A percentile compares a stretch with the other conserved stretches of the same genome.
Evolutionary conservation across 192 early-diverging fungal species (phyloP).

Genomic region (Neocallimastix lanati): DNA sequence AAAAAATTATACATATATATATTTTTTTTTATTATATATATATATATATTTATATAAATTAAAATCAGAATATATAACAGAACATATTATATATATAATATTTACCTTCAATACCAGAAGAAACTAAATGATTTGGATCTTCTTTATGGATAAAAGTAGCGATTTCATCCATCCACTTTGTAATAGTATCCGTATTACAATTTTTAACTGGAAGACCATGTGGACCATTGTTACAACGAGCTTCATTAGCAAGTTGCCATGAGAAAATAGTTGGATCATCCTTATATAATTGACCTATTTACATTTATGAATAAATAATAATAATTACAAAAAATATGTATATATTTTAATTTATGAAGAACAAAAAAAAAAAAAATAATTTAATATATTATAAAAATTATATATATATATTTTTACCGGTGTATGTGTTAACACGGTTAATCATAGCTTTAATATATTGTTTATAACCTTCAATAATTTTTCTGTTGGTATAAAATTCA

Average conservation of each 20-base stretch:
- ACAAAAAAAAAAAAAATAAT: neutral
- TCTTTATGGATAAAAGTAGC: slow-evolving; percentile 11
- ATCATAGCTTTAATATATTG: neutral
- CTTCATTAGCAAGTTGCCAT: slow-evolving; percentile 8
- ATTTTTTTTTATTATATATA: too few relatives aligned
- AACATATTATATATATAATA: neutral
- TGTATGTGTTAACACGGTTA: neutral
- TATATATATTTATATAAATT: too few relatives aligned
- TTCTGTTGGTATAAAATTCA: neutral
- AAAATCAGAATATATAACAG: too few relatives aligned
- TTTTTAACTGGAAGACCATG: neutral
- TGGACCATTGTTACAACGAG: neutral
- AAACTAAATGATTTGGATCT: slow-evolving; percentile 16
- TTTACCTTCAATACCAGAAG: slow-evolving; percentile 18
- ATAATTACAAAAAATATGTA: too few relatives aligned
- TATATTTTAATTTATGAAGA: too few relatives aligned
- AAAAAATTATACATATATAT: too few relatives aligned
- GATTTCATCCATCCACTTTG: slow-evolving; percentile 13
- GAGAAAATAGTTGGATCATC: slow-evolving; percentile 6
- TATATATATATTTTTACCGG: too few relatives aligned
- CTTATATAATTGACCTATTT: slow-evolving; percentile 1
- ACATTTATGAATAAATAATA: too few relatives aligned
- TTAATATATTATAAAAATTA: neutral
- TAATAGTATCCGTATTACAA: slow-evolving; percentile 9
- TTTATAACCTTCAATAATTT: neutral